Base-by-base conservation (phyloP, 768 basidiomycete genomes). In the Mycena crocata region DNA sequence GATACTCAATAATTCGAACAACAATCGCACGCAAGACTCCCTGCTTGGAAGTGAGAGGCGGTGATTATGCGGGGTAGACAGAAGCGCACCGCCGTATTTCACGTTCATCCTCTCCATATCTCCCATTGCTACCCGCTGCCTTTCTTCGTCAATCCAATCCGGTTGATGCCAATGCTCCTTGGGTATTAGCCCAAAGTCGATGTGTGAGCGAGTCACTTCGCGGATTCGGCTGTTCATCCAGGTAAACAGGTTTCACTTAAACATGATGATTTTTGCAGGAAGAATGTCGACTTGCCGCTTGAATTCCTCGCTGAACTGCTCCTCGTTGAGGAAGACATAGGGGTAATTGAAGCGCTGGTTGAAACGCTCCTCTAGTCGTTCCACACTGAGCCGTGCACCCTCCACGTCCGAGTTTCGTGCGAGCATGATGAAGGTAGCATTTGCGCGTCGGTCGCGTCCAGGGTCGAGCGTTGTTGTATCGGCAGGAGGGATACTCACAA, bases 141-240 rank as follows among this genome's bases (percentile, higher is more conserved):
- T 82, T 12, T 83, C 83, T 69, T 92, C 89, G 67, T 93, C 90
- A 52, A 93, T 87, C 87, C 86, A 91, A 31, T 84, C 83, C 0
- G 92, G 92, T 72, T 93, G 91, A 63, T 80, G 78, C 92, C 92
- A 93, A 45, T 90, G 84, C 2, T 86, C 82, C 23, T 74, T 75
- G 21, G 89, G 86, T 24, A 93, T 87, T 1, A 83, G 71, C 3
- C 88, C 89, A 69, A 89, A 91, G 19, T 79, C 73, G 34, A 87
- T 79, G 5, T 82, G 78, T 3, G 83, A 78, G 13, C 76, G 69
- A 1, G 84, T 86, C 51, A 87, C 55, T 12, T 79, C 77, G 37
- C 79, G 74, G 5, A 83, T 83, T 31, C 78, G 75, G 37, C 81
- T 81, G 40, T 10, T 21, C 40, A 12, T 14, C 26, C 23, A 26